A percentile compares a stretch with the other conserved stretches of the same genome.
These are phyloP conservation scores for Dictyostelium capitatum DNA, from an alignment of 78 protist species.

Conservation along the genomic window DNA sequence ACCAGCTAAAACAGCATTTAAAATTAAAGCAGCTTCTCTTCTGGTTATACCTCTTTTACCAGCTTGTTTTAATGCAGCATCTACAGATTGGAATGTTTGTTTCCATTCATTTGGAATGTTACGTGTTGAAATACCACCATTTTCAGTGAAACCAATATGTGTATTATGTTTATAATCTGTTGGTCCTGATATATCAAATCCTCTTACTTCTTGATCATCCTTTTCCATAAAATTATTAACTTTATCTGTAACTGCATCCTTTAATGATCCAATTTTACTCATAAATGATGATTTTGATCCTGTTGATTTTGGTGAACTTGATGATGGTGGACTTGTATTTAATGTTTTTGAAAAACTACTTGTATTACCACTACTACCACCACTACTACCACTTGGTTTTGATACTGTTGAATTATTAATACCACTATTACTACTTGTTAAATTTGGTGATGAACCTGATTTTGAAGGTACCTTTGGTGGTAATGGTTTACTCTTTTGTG, in stretches of 20 bases:
- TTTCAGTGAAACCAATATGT: constrained; percentile 43
- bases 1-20: constrained; percentile 23
- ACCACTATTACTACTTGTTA: background rate
- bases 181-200: constrained; percentile 51
- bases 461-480: constrained; percentile 22
- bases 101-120: constrained; percentile 70
- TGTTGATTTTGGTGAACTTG: background rate
- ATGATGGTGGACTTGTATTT: background rate
- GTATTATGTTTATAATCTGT: constrained; percentile 63
- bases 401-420: background rate
- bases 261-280: constrained; percentile 32
- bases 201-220: background rate
- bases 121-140: constrained; percentile 42
- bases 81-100: constrained; percentile 11
- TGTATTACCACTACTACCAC: background rate
- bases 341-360: background rate
- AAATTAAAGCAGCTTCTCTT: constrained; percentile 39
- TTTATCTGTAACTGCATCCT: constrained; percentile 31
- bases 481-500: constrained; percentile 2
- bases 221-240: constrained; percentile 2
- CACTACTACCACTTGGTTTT: background rate
- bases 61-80: background rate
- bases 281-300: background rate
- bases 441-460: background rate
- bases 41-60: constrained; percentile 64